Conservation (phyloP, 108 stramenopile genomes). For the Skeletonema menzelii region DNA sequence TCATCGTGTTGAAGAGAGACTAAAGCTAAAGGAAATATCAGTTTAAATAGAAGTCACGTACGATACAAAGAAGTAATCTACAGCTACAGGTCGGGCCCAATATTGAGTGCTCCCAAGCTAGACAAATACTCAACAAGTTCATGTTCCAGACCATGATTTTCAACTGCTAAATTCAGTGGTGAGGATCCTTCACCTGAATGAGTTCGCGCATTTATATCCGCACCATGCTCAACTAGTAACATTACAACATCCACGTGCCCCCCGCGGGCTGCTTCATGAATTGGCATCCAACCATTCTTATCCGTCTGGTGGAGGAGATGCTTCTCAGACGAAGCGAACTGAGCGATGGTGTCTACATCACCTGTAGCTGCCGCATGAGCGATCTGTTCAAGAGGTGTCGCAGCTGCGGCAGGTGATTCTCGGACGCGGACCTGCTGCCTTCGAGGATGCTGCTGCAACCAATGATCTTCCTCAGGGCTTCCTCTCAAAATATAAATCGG, state of each 20-base stretch:
- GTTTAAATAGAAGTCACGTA: neutral
- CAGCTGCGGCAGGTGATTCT: conserved; percentile 34
- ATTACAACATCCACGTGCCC: conserved; percentile 24
- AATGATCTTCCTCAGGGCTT: conserved; percentile 35
- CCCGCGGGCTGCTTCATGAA: conserved; percentile 40
- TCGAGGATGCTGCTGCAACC: conserved; percentile 31
- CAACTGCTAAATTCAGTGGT: conserved; percentile 30
- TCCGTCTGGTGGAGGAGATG: conserved; percentile 40
- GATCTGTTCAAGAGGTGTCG: conserved; percentile 26
- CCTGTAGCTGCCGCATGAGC: conserved; percentile 40
- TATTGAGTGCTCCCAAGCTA: neutral
- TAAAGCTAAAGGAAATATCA: too few species aligned
- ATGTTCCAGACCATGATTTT: conserved; percentile 27
- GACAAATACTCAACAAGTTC: conserved; percentile 1
- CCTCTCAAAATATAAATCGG: conserved; percentile 47
- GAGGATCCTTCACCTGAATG: conserved; percentile 28
- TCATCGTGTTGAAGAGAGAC: too few species aligned
- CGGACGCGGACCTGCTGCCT: neutral
- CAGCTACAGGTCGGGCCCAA: neutral
- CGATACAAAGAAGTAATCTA: neutral
- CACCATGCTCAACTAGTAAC: conserved; percentile 32
- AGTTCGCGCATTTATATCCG: conserved; percentile 38
- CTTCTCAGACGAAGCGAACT: conserved; percentile 19
- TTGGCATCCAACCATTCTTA: conserved; percentile 43
- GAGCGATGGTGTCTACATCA: conserved; percentile 26